These are phyloP conservation scores for Alternaria novae-zelandiae DNA, from an alignment of 2,329 filamentous ascomycete genomes.

Conservation along the genomic window DNA sequence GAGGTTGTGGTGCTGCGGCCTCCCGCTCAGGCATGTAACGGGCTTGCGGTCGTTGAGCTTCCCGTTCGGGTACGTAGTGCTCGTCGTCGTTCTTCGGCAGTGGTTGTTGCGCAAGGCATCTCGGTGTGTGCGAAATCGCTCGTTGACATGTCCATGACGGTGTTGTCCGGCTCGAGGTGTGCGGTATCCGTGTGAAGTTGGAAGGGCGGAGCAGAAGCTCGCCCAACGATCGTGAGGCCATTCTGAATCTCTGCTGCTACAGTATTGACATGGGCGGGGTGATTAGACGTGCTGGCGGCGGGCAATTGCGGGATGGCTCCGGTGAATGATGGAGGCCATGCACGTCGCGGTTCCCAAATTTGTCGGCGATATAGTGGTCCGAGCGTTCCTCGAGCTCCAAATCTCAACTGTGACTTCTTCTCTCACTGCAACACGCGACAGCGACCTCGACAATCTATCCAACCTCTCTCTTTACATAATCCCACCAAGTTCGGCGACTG, in stretches of 20 bases:
- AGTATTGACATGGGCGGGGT: neutral
- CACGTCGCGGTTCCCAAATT: constrained; percentile 32
- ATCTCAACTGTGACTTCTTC: constrained; percentile 17
- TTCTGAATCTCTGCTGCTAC: constrained; percentile 8
- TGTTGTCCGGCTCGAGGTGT: constrained; percentile 12
- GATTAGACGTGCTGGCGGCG: neutral
- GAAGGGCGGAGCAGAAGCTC: constrained; percentile 42
- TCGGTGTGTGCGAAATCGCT: constrained; percentile 13
- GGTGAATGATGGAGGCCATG: constrained; percentile 1
- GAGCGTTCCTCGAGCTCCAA: constrained; percentile 18
- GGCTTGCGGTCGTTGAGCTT: neutral
- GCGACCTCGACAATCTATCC: neutral
- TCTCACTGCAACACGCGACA: constrained; percentile 15
- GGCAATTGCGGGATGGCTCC: constrained; percentile 9
- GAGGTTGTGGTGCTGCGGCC: constrained; percentile 1
- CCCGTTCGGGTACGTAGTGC: neutral
- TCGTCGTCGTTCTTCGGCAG: constrained; percentile 10
- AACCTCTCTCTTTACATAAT: neutral
- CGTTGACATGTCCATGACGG: constrained; percentile 25
- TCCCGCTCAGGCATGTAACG: neutral
- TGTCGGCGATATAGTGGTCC: constrained; percentile 24
- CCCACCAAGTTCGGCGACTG: neutral
- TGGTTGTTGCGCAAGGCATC: constrained; percentile 19
- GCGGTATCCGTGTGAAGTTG: constrained; percentile 28
- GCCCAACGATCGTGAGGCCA: constrained; percentile 41